phyloP scores from a whole-genome alignment of 108 stramenopile species.

The Cyclostephanos invisitatus region DNA sequence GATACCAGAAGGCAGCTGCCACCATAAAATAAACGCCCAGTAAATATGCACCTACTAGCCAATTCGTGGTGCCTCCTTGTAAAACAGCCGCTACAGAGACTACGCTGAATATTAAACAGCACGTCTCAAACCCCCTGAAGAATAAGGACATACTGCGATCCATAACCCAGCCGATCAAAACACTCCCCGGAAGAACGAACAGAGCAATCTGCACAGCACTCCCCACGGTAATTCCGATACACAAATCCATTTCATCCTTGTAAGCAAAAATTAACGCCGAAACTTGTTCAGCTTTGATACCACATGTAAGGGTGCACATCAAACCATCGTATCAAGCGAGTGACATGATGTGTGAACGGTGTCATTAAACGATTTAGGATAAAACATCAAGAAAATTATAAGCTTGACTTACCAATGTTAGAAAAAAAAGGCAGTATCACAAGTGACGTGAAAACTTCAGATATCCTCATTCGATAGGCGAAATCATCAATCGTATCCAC shows the following conservation, averaged over 20 bases:
- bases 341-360: no score
- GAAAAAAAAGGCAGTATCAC: constrained; percentile 97
- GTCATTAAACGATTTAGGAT: no score
- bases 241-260: constrained; percentile 96
- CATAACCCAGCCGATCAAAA: constrained; percentile 90
- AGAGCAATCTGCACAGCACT: constrained; percentile 94
- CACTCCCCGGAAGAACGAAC: constrained; percentile 93
- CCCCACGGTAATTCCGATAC: constrained; percentile 95
- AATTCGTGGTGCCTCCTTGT: constrained; percentile 88
- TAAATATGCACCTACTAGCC: constrained; percentile 75
- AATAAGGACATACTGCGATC: constrained; percentile 85
- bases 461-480: constrained; percentile 69
- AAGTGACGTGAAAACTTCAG: constrained; percentile 92
- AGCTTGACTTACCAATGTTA: no score
- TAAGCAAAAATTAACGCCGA: constrained; percentile 92
- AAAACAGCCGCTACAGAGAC: constrained; percentile 74
- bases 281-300: constrained; percentile 97
- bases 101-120: constrained; percentile 78
- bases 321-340: no score
- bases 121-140: constrained; percentile 89
- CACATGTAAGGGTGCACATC: no score
- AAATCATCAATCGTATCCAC: constrained; percentile 96
- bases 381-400: no score
- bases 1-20: constrained; percentile 86
- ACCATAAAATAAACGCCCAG: constrained; percentile 85